A percentile compares a stretch with the other conserved stretches of the same genome.
Conservation (phyloP, 306 rosid species). For the Lathyrus aphaca region DNA sequence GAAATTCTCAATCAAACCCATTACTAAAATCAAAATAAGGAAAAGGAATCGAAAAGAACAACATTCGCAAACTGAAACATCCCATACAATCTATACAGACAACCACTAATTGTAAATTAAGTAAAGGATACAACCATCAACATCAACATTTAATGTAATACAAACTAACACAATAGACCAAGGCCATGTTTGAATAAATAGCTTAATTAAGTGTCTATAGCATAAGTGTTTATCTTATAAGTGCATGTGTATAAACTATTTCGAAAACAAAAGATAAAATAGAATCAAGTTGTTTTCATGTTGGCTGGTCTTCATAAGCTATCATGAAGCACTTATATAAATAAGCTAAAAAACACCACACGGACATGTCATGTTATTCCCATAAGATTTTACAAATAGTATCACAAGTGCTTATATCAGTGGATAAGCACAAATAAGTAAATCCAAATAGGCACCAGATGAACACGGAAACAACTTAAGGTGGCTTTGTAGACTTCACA, state of each 20-base stretch:
- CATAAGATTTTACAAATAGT: not conserved
- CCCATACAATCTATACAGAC: not conserved
- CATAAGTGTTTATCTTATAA: not conserved
- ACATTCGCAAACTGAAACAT: not conserved
- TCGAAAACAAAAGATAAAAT: not conserved
- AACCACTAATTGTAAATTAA: not conserved
- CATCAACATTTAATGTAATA: not conserved
- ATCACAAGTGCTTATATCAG: not conserved
- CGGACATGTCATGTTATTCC: not conserved
- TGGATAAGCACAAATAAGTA: not conserved
- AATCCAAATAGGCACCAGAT: not conserved
- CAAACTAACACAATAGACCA: constrained; percentile 19
- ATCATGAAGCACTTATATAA: not conserved
- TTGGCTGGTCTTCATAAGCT: too few relatives aligned
- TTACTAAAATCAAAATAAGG: not conserved
- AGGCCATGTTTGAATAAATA: not conserved
- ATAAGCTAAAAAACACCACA: too few relatives aligned
- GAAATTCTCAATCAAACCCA: constrained; percentile 23
- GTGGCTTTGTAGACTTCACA: not conserved
- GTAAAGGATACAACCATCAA: not conserved
- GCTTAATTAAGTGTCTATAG: not conserved
- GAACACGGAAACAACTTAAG: constrained; percentile 9
- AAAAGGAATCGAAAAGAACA: not conserved
- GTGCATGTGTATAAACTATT: not conserved
- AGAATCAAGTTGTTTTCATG: not conserved